These are phyloP conservation scores for Sapria himalayana DNA, from an alignment of 345 rosid species.

Conservation along the genomic window DNA sequence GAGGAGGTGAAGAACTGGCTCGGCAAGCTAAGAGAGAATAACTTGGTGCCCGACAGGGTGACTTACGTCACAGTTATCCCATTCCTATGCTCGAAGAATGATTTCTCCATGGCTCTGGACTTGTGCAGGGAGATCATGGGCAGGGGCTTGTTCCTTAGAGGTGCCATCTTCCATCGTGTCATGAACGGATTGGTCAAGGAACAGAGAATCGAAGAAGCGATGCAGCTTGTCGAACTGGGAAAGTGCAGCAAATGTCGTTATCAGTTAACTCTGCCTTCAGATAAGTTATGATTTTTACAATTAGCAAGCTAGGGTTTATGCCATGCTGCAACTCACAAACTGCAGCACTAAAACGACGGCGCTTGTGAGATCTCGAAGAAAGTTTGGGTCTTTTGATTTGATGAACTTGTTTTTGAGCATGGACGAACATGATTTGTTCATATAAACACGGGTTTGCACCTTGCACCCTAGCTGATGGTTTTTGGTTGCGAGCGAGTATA, in stretches of 20 bases:
- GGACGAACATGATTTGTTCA: too few species aligned
- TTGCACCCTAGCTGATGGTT: too few species aligned
- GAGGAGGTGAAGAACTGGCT: conserved; percentile 36
- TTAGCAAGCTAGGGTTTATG: too few species aligned
- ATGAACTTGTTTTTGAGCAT: too few species aligned
- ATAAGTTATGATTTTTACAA: neutral
- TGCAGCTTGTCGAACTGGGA: conserved; percentile 30
- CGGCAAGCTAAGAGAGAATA: conserved; percentile 17
- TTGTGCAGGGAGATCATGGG: conserved; percentile 20
- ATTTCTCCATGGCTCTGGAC: conserved; percentile 26
- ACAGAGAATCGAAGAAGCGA: conserved; percentile 33
- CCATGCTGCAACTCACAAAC: too few species aligned
- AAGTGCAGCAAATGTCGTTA: conserved; percentile 20
- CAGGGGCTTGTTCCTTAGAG: conserved; percentile 12
- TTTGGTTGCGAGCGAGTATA: too few species aligned
- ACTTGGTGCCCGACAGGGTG: conserved; percentile 12
- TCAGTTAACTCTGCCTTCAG: conserved; percentile 18
- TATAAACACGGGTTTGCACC: too few species aligned
- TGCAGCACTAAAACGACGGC: too few species aligned
- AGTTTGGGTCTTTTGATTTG: too few species aligned
- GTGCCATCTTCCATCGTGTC: conserved; percentile 24
- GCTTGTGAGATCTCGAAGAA: too few species aligned
- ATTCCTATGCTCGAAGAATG: conserved; percentile 30
- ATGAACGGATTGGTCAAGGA: conserved; percentile 27
- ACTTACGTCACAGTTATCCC: conserved; percentile 24